A percentile compares a stretch with the other conserved stretches of the same genome.
phyloP scores from a whole-genome alignment of 805 yeast species.

The Ogataea kodamae region DNA sequence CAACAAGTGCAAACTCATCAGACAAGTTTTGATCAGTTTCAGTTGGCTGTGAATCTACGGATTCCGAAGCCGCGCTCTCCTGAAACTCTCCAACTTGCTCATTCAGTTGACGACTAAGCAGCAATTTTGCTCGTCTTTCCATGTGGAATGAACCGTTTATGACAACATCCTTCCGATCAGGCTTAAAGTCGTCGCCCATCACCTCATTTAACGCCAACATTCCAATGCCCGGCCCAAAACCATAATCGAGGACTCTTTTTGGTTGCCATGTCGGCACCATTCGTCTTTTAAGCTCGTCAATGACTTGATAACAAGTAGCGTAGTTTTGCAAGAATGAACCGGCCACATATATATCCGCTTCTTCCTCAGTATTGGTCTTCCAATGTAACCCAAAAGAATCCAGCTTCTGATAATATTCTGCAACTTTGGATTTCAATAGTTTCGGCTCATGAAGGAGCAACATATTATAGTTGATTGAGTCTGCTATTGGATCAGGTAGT shows the following conservation, averaged over 20 bases:
- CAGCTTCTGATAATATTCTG: conserved; percentile 36
- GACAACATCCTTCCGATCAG: conserved; percentile 65
- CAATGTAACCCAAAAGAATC: conserved; percentile 52
- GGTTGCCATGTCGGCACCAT: conserved; percentile 60
- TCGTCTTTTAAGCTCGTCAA: conserved; percentile 61
- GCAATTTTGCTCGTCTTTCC: conserved; percentile 74
- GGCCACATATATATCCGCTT: conserved; percentile 78
- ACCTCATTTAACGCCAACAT: conserved; percentile 83
- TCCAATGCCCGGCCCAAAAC: conserved; percentile 92
- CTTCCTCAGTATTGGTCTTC: conserved; percentile 36
- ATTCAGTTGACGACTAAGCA: conserved; percentile 64
- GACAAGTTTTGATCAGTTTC: no score
- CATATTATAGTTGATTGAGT: conserved; percentile 62
- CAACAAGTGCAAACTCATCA: conserved; percentile 33
- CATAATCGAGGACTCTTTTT: conserved; percentile 65
- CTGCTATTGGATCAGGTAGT: conserved; percentile 55
- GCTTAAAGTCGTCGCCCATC: conserved; percentile 61
- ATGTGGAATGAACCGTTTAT: conserved; percentile 67
- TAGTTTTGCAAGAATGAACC: conserved; percentile 80
- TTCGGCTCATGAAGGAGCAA: conserved; percentile 59
- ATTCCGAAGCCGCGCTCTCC: conserved; percentile 3
- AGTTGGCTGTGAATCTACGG: conserved; percentile 5
- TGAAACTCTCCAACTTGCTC: conserved; percentile 44
- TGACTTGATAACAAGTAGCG: conserved; percentile 60
- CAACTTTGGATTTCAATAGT: conserved; percentile 56